A percentile compares a stretch with the other conserved stretches of the same genome.
phyloP scores from a whole-genome alignment of 164 flowering plant genomes.

The Macadamia integrifolia region DNA sequence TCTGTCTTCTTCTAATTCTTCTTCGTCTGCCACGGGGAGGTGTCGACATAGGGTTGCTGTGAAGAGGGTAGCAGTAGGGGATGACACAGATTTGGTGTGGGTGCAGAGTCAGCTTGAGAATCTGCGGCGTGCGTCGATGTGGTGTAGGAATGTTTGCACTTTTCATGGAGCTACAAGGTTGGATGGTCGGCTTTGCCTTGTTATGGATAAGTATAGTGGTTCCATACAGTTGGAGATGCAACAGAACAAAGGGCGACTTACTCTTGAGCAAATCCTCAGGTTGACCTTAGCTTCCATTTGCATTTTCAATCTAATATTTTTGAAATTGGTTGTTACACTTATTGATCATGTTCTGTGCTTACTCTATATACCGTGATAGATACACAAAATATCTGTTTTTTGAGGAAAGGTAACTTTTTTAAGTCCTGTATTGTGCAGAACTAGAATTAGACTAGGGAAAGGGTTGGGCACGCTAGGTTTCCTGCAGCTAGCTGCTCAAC shows the following conservation, averaged over 20 bases:
- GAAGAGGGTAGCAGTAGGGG: slow-evolving; percentile 63
- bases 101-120: slow-evolving; percentile 70
- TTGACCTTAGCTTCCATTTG: slow-evolving; percentile 13
- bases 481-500: too few species aligned
- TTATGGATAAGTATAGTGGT: slow-evolving; percentile 81
- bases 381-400: too few species aligned
- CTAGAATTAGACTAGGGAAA: too few species aligned
- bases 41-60: slow-evolving; percentile 78
- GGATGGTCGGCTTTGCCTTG: slow-evolving; percentile 57
- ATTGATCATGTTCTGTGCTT: background rate
- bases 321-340: background rate
- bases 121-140: slow-evolving; percentile 69
- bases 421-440: too few species aligned
- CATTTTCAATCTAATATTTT: background rate
- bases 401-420: too few species aligned
- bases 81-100: slow-evolving; percentile 70
- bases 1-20: background rate
- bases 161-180: slow-evolving; percentile 75
- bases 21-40: slow-evolving; percentile 14
- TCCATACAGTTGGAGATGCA: slow-evolving; percentile 85
- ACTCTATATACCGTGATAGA: too few species aligned
- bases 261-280: slow-evolving; percentile 97
- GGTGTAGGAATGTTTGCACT: slow-evolving; percentile 94
- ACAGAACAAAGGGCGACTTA: slow-evolving; percentile 80
- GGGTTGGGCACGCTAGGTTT: too few species aligned